phyloP scores from a whole-genome alignment of 768 basidiomycete species.

The Macrocybe gigantea region DNA sequence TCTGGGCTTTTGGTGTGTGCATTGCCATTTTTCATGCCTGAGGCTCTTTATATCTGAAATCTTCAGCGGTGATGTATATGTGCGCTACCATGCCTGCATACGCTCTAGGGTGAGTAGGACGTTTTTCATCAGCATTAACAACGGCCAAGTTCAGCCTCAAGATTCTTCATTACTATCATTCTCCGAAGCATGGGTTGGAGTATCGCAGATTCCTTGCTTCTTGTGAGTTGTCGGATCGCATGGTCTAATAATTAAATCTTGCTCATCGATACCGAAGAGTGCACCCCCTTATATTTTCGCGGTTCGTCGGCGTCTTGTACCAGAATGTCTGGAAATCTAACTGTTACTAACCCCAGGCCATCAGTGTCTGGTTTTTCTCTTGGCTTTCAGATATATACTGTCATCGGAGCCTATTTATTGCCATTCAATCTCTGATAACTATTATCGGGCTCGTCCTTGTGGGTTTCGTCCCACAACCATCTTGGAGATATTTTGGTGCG shows the following conservation, averaged over 20 bases:
- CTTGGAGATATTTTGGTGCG: constrained; percentile 38
- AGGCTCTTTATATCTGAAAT: background rate
- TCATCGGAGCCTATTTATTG: constrained; percentile 36
- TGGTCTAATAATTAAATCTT: constrained; percentile 1
- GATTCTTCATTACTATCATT: constrained; percentile 42
- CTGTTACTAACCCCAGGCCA: constrained; percentile 20
- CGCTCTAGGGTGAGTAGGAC: constrained; percentile 34
- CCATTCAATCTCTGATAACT: constrained; percentile 33
- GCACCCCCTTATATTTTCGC: constrained; percentile 45
- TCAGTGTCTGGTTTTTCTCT: constrained; percentile 35
- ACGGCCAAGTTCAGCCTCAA: constrained; percentile 8
- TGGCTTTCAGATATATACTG: constrained; percentile 41
- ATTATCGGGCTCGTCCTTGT: constrained; percentile 36
- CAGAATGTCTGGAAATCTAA: constrained; percentile 1
- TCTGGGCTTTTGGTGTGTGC: constrained; percentile 38
- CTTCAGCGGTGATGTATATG: constrained; percentile 40
- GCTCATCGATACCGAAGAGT: constrained; percentile 22
- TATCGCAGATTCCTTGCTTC: constrained; percentile 30
- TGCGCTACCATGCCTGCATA: constrained; percentile 45
- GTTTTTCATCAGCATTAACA: no score
- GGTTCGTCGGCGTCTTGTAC: constrained; percentile 20
- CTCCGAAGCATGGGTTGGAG: constrained; percentile 46
- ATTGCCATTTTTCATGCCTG: background rate
- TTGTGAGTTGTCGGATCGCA: constrained; percentile 22
- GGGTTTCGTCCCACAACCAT: constrained; percentile 27